Evolutionary conservation across 306 rosid genomes (phyloP).

Genomic region (Medicago ruthenica): DNA sequence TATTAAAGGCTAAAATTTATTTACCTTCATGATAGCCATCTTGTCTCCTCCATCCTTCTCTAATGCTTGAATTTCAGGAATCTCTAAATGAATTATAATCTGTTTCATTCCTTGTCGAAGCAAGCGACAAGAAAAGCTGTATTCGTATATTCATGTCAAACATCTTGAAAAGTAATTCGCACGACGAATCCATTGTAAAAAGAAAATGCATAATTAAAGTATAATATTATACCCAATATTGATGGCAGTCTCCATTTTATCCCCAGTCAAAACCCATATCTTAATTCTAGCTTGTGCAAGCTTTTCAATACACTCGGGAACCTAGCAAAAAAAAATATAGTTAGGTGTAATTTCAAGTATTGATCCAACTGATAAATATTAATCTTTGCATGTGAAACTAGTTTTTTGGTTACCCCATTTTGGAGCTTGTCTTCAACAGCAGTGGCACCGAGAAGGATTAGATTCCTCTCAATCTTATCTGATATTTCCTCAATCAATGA

Average conservation of each 20-base stretch:
- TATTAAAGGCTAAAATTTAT: conserved; percentile 17
- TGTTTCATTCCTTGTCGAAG: conserved; percentile 94
- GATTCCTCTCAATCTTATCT: conserved; percentile 67
- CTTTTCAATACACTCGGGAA: conserved; percentile 86
- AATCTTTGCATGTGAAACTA: conserved; percentile 24
- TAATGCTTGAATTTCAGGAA: conserved; percentile 62
- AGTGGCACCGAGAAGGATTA: conserved; percentile 86
- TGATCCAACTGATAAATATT: conserved; percentile 31
- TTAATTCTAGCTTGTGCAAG: conserved; percentile 93
- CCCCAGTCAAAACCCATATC: conserved; percentile 96
- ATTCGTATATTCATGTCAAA: conserved; percentile 51
- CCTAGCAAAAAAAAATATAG: conserved; percentile 54
- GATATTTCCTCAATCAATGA: conserved; percentile 66
- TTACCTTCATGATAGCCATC: conserved; percentile 64
- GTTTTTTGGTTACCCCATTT: conserved; percentile 64
- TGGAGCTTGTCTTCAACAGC: conserved; percentile 98
- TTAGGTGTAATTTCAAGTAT: conserved; percentile 24
- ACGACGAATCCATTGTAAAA: conserved; percentile 7
- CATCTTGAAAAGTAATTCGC: conserved; percentile 32
- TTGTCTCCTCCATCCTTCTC: conserved; percentile 83
- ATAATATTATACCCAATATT: conserved; percentile 76
- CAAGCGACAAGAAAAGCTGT: conserved; percentile 86
- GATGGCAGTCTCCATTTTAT: conserved; percentile 96
- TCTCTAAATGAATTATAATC: conserved; percentile 72
- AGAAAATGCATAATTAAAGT: conserved; percentile 20